Conservation (phyloP, 1,284 basidiomycete genomes). For the Ustilago xerochloae region DNA sequence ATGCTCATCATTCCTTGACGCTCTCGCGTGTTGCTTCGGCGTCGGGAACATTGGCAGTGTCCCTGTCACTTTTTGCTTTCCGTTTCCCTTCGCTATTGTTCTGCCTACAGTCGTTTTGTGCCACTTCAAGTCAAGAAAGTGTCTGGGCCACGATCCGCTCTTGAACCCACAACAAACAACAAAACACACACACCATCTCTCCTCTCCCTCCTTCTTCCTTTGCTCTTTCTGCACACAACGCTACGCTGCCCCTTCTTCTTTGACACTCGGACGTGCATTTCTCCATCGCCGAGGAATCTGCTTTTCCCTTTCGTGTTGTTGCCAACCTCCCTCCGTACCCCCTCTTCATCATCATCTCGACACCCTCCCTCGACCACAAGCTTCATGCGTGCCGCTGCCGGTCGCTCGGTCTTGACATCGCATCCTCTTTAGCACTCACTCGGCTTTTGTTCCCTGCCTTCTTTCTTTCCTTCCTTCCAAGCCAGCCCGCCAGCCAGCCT, state of each 20-base stretch:
- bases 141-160: neutral
- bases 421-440: conserved; percentile 25
- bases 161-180: neutral
- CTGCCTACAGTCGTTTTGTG: neutral
- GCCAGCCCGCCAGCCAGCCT: neutral
- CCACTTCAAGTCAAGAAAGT: neutral
- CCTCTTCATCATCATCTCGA: neutral
- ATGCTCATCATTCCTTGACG: neutral
- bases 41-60: conserved; percentile 1
- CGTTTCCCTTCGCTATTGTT: neutral
- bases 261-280: conserved; percentile 11
- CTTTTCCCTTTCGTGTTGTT: neutral
- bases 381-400: conserved; percentile 45
- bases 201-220: neutral
- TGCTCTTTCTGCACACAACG: neutral
- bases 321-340: neutral
- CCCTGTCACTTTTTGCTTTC: neutral
- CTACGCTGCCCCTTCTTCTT: conserved; percentile 8
- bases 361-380: conserved; percentile 3
- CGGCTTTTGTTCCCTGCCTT: conserved; percentile 13
- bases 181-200: neutral
- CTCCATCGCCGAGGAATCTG: conserved; percentile 25
- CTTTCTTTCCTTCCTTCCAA: neutral
- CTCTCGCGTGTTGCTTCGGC: conserved; percentile 14
- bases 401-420: conserved; percentile 32